A percentile compares a stretch with the other conserved stretches of the same genome.
These are phyloP conservation scores for Ramalina intermedia DNA, from an alignment of 495 filamentous ascomycete genomes.

Conservation along the genomic window DNA sequence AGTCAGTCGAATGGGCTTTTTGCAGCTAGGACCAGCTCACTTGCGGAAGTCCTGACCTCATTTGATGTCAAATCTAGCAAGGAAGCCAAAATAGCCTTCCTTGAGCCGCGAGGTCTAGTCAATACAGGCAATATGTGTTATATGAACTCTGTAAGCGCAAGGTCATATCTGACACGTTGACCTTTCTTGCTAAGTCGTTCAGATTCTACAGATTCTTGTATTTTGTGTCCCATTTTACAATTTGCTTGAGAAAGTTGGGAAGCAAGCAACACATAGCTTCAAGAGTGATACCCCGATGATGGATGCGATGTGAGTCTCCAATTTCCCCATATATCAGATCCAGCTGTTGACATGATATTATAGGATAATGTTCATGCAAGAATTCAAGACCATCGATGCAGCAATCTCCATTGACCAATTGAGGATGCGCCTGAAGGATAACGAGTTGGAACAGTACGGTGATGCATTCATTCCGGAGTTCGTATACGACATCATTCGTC, in stretches of 20 bases:
- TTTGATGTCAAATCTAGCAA: conserved; percentile 46
- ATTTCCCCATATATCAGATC: neutral
- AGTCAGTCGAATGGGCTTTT: conserved; percentile 31
- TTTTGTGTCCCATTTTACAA: conserved; percentile 90
- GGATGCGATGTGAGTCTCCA: conserved; percentile 72
- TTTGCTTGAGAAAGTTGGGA: conserved; percentile 78
- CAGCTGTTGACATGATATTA: conserved; percentile 1
- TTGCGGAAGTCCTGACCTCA: conserved; percentile 56
- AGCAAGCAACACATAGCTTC: conserved; percentile 74
- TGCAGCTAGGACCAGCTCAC: conserved; percentile 41
- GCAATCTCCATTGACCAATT: conserved; percentile 60
- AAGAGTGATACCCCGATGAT: conserved; percentile 88
- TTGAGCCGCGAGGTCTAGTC: conserved; percentile 87
- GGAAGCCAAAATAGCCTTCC: conserved; percentile 57
- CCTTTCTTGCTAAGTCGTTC: neutral
- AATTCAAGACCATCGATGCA: conserved; percentile 76
- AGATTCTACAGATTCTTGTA: conserved; percentile 87
- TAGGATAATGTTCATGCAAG: conserved; percentile 91
- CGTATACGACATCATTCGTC: conserved; percentile 82
- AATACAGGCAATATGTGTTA: conserved; percentile 99
- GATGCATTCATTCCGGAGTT: conserved; percentile 88
- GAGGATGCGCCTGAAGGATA: conserved; percentile 54
- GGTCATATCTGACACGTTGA: neutral
- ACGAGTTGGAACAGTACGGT: conserved; percentile 79
- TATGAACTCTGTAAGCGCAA: conserved; percentile 84